Evolutionary conservation across 2,329 filamentous ascomycete species (phyloP), one percentile per base, ranked within the genome.

Genomic region (Dactylellina cionopaga): DNA sequence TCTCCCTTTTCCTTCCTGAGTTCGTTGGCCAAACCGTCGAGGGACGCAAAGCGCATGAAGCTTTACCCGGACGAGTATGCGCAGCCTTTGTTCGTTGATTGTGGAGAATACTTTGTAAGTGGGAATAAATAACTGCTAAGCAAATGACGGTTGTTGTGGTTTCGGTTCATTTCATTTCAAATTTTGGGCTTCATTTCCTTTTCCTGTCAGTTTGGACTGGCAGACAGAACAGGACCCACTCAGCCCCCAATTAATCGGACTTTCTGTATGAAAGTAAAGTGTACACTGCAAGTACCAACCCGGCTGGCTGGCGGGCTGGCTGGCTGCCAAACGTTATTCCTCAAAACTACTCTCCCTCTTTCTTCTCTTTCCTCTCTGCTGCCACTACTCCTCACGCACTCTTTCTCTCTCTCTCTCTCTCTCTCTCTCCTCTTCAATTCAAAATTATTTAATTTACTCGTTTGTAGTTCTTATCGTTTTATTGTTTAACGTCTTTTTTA

Each of bases 161-260:
- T 88, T 52, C 81, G 89, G 74, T 85, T 86, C 78, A 81, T 88
- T 78, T 83, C 88, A 78, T 88, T 88, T 79, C 86, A 86, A 29
- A 85, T 84, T 47, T 66, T 77, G 41, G 71, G 75, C 25, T 31
- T 41, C 35, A 25, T 56, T 59, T 51, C 24, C 2, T 47, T 39
- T 37, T 29, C 35, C 29, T 43, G 11, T 13, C 2, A 22, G 31
- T 37, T 25, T 22, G n/a, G 15, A 11, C 3, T 7, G 29, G 19
- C n/a, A n/a, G n/a, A n/a, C n/a, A n/a, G n/a, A n/a, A n/a, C n/a
- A n/a, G n/a, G 17, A 35, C 47, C 47, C 5, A n/a, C 47, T 37
- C 47, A 35, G 29, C 47, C 47, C 29, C 47, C 47, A n/a, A 37
- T 24, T 24, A 6, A 4, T n/a, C n/a, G n/a, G n/a, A n/a, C n/a